phyloP scores from a whole-genome alignment of 1,139 yeast species.

The Candida glucosophila region DNA sequence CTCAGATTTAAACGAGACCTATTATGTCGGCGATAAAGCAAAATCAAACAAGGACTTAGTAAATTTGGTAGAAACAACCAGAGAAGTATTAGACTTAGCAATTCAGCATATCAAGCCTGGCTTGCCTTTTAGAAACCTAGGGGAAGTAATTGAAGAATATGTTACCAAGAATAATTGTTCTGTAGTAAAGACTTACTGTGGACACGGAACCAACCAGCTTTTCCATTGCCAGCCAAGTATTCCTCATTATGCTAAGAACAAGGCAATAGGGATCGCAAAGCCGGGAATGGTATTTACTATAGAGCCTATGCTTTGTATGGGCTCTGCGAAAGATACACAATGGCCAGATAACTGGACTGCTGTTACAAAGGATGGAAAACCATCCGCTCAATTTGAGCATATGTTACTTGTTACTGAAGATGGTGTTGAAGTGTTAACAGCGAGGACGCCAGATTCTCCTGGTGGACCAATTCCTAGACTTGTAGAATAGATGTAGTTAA shows the following conservation, averaged over 20 bases:
- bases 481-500: no score
- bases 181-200: constrained; percentile 86
- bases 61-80: constrained; percentile 85
- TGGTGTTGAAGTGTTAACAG: constrained; percentile 88
- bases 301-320: constrained; percentile 94
- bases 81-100: constrained; percentile 82
- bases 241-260: constrained; percentile 91
- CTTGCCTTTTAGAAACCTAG: constrained; percentile 74
- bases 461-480: constrained; percentile 79
- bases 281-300: constrained; percentile 97
- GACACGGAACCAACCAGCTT: constrained; percentile 83
- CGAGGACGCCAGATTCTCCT: constrained; percentile 69
- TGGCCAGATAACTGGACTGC: constrained; percentile 99
- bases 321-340: constrained; percentile 68
- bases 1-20: constrained; percentile 93
- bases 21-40: constrained; percentile 91
- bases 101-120: constrained; percentile 89
- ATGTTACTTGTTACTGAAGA: constrained; percentile 86
- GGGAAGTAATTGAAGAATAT: constrained; percentile 81
- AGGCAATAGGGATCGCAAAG: constrained; percentile 87
- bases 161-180: constrained; percentile 75
- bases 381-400: constrained; percentile 93
- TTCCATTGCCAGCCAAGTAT: constrained; percentile 93
- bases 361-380: constrained; percentile 77
- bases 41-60: constrained; percentile 66